Percentiles rank a stretch among this genome's conserved stretches.
phyloP scores from a whole-genome alignment of 768 basidiomycete species.

The Lentinula raphanica region DNA sequence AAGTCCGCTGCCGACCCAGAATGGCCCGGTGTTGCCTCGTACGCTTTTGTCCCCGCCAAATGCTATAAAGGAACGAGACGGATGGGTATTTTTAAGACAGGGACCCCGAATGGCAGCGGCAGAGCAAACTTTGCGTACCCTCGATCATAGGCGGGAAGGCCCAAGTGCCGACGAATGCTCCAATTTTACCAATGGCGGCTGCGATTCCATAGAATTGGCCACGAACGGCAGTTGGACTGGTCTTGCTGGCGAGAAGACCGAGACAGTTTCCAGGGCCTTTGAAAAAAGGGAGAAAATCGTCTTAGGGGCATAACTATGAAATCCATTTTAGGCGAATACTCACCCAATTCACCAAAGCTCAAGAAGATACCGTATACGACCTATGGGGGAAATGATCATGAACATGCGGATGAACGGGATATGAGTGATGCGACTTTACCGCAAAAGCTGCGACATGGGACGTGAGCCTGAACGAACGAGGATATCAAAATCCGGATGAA shows the following conservation, averaged over 20 bases:
- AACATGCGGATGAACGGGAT: background rate
- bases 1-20: slow-evolving; percentile 82
- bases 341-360: slow-evolving; percentile 81
- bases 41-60: slow-evolving; percentile 52
- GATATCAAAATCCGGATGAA: background rate
- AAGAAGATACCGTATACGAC: slow-evolving; percentile 90
- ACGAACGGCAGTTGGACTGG: slow-evolving; percentile 78
- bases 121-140: slow-evolving; percentile 30
- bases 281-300: background rate
- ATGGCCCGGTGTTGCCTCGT: slow-evolving; percentile 76
- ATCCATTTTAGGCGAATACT: slow-evolving; percentile 10
- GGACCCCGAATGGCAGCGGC: background rate
- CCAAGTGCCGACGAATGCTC: slow-evolving; percentile 82
- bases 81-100: slow-evolving; percentile 8
- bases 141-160: slow-evolving; percentile 65
- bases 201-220: slow-evolving; percentile 85
- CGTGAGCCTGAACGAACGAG: slow-evolving; percentile 38
- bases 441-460: slow-evolving; percentile 71
- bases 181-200: slow-evolving; percentile 81
- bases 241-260: slow-evolving; percentile 82
- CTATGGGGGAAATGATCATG: slow-evolving; percentile 23
- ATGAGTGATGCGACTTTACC: slow-evolving; percentile 29
- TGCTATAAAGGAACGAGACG: slow-evolving; percentile 32
- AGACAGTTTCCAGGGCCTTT: slow-evolving; percentile 84
- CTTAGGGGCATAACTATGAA: background rate